Conservation (phyloP, 345 rosid species). For the Viola odorata region DNA sequence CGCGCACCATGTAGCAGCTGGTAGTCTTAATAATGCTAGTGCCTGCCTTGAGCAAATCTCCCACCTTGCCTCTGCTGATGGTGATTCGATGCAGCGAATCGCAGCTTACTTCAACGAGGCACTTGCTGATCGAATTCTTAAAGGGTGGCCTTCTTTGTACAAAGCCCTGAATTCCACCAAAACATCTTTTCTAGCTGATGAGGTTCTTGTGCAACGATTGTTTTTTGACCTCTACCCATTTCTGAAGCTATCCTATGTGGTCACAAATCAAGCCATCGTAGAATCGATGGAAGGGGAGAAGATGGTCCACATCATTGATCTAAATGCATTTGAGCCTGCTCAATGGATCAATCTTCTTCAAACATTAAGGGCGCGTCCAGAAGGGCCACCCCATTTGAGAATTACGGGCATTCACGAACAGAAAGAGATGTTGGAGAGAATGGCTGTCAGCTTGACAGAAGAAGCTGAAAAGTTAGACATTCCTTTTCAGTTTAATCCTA, state of each 20-base stretch:
- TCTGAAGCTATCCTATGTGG: slow-evolving; percentile 51
- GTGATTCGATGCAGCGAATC: slow-evolving; percentile 66
- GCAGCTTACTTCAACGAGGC: slow-evolving; percentile 76
- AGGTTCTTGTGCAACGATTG: slow-evolving; percentile 44
- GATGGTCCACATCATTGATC: slow-evolving; percentile 67
- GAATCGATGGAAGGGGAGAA: slow-evolving; percentile 74
- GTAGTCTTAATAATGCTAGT: slow-evolving; percentile 61
- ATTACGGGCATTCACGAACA: slow-evolving; percentile 64
- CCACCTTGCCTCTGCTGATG: slow-evolving; percentile 60
- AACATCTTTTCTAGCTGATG: slow-evolving; percentile 35
- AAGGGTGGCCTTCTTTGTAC: slow-evolving; percentile 65
- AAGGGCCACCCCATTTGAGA: slow-evolving; percentile 71
- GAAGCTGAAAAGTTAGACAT: slow-evolving; percentile 70
- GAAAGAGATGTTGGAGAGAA: slow-evolving; percentile 55
- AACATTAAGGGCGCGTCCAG: slow-evolving; percentile 48
- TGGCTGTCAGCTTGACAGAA: slow-evolving; percentile 50
- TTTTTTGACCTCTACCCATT: slow-evolving; percentile 73
- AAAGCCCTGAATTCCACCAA: slow-evolving; percentile 65
- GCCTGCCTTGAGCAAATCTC: slow-evolving; percentile 58
- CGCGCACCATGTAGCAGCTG: slow-evolving; percentile 56
- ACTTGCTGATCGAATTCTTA: slow-evolving; percentile 58
- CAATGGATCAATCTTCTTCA: slow-evolving; percentile 69
- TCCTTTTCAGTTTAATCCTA: slow-evolving; percentile 63
- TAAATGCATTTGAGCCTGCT: slow-evolving; percentile 57
- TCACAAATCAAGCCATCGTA: slow-evolving; percentile 61